Evolutionary conservation across 345 rosid genomes (phyloP).

Genomic region (Populus alba): DNA sequence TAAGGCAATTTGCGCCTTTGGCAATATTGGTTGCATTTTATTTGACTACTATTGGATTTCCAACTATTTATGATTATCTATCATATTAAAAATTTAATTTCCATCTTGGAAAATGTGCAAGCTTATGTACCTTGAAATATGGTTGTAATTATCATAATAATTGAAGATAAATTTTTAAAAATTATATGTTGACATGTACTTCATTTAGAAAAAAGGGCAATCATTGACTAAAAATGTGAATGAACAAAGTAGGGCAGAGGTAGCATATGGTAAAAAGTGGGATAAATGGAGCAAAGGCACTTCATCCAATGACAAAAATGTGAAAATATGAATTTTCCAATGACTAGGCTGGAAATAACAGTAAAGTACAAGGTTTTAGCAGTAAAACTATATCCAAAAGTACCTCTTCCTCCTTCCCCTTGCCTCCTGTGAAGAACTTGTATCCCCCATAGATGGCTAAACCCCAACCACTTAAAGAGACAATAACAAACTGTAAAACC

Average conservation of each 20-base stretch:
- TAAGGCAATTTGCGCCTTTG: neutral
- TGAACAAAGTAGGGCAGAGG: no score
- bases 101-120: neutral
- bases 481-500: slow-evolving; percentile 32
- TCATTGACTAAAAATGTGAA: neutral
- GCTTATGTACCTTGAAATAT: neutral
- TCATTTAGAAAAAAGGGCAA: neutral
- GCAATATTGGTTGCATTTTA: neutral
- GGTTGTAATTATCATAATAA: neutral
- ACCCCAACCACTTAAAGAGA: slow-evolving; percentile 42
- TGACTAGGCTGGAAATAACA: neutral
- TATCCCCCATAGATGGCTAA: slow-evolving; percentile 27
- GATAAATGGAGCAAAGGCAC: neutral
- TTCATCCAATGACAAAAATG: neutral
- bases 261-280: neutral
- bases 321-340: neutral
- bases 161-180: neutral
- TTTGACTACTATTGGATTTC: neutral
- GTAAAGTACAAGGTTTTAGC: neutral
- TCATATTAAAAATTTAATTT: neutral
- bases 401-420: slow-evolving; percentile 36
- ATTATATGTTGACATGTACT: neutral
- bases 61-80: neutral
- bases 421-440: slow-evolving; percentile 34
- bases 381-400: neutral